Evolutionary conservation across 768 basidiomycete species (phyloP).

Genomic region (Podaxis carcinomalis): DNA sequence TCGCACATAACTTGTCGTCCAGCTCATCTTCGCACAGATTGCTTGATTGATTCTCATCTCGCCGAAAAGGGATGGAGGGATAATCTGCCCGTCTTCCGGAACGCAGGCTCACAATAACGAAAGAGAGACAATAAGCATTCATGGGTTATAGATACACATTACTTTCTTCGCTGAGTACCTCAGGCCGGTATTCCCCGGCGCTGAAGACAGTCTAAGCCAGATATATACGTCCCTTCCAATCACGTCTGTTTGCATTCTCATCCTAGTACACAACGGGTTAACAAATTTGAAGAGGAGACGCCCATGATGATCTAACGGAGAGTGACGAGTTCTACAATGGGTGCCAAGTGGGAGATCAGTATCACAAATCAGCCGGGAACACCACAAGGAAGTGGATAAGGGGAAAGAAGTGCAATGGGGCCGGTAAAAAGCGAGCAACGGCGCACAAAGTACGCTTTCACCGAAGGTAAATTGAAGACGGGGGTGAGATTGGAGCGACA

Average conservation of each 20-base stretch:
- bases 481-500: not conserved
- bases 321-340: slow-evolving; percentile 27
- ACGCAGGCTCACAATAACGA: not conserved
- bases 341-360: not conserved
- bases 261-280: not conserved
- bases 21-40: not conserved
- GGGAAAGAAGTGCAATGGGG: not conserved
- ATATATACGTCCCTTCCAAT: not conserved
- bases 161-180: not conserved
- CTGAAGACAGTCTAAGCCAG: not conserved
- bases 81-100: not conserved
- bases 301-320: slow-evolving; percentile 22
- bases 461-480: not conserved
- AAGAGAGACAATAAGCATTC: not conserved
- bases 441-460: not conserved
- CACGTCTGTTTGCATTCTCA: not conserved
- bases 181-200: not conserved
- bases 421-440: not conserved
- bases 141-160: not conserved
- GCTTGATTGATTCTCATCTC: not conserved
- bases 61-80: not conserved
- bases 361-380: not conserved
- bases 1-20: not conserved
- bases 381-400: not conserved
- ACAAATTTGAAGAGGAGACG: not conserved